Evolutionary conservation across 106 monocot species (phyloP), one percentile per base, ranked within the genome.

Genomic region (Agapanthus africanus): DNA sequence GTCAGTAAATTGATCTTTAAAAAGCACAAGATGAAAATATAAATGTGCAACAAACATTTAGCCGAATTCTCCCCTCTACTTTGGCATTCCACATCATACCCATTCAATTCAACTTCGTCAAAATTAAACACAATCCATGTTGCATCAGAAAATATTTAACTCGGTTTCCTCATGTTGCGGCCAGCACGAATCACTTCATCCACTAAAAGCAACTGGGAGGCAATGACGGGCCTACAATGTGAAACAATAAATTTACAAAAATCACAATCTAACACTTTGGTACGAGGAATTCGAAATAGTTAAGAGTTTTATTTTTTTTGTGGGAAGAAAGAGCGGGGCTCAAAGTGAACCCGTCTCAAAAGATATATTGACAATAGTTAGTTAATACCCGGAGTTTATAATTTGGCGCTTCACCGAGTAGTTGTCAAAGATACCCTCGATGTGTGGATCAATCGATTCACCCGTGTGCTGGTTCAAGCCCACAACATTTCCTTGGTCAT

Each of bases 161-260:
- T 87, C 6, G 91, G 94, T 65, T 95, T 95, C 30, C 94, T 77
- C 94, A 95, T 95, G 74, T 95, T 95, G 0, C 91, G 80, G 21
- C 94, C 94, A 54, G 94, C 94, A 35, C 94, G 84, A 52, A 95
- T 95, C 34, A 95, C 94, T 73, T 95, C 94, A 83, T 95, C 94
- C 59, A 95, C 90, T 27, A 95, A 63, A 31, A 95, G 81, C 72
- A 95, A 75, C 65, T 95, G 94, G 38, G 94, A 91, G 0, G 94
- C 83, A 61, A 95, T 95, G 42, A 95, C 83, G 61, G 94, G 94
- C 39, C 94, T 95, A 79, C 77, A 79, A 68, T 15, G n/a, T n/a
- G n/a, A n/a, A n/a, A n/a, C n/a, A n/a, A n/a, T n/a, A n/a, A n/a
- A n/a, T 9, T 11, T 57, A 57, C 27, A 13, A 50, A 21, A 2